Evolutionary conservation across 495 filamentous ascomycete species (phyloP).

Genomic region (Paragyromitra xinjiangensis): DNA sequence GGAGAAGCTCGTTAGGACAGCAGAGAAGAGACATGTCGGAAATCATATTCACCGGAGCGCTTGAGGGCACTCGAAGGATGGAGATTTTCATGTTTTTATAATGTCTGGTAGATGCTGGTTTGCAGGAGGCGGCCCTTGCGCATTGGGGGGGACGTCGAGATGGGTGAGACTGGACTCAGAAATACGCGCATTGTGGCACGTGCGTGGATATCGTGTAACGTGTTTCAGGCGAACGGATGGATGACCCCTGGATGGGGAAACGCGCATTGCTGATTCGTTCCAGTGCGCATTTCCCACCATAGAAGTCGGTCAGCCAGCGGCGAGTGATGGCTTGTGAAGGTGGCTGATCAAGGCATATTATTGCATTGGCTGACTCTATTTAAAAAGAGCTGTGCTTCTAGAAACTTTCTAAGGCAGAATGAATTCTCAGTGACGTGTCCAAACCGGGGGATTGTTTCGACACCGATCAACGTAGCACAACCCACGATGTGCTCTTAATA

Average conservation of each 20-base stretch:
- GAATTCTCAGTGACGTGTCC: neutral
- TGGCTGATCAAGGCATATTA: neutral
- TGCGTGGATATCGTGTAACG: neutral
- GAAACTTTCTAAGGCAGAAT: neutral
- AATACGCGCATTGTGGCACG: conserved; percentile 6
- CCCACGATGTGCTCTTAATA: neutral
- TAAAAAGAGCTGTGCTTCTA: neutral
- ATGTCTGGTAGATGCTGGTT: neutral
- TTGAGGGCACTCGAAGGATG: conserved; percentile 11
- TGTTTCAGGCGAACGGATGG: neutral
- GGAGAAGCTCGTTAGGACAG: conserved; percentile 47
- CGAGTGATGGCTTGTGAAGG: neutral
- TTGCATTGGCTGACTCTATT: neutral
- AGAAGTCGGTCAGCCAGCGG: too few species aligned
- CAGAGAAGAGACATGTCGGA: conserved; percentile 9
- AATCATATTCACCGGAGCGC: neutral
- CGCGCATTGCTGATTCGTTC: neutral
- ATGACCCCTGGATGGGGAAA: neutral
- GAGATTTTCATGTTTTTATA: conserved; percentile 19
- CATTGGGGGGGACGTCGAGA: neutral
- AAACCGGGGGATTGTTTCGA: neutral
- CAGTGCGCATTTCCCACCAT: neutral
- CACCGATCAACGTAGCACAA: neutral
- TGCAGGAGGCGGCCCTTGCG: neutral
- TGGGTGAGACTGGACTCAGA: neutral